Evolutionary conservation across 495 filamentous ascomycete species (phyloP).

Genomic region (Jackrogersella multiformis): DNA sequence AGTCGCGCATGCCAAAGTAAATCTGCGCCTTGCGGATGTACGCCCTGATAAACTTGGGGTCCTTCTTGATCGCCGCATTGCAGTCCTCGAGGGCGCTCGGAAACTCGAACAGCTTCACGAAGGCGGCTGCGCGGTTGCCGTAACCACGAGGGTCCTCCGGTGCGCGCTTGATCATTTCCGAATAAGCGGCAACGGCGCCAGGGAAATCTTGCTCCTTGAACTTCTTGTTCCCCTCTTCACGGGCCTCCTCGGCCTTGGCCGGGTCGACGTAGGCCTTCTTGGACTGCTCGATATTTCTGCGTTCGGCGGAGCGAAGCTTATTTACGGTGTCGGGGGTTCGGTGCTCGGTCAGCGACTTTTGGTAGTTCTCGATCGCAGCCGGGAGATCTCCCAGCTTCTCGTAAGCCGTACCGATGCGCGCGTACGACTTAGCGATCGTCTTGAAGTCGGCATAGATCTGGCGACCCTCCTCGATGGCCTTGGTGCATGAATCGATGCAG

Average conservation of each 20-base stretch:
- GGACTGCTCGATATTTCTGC: slow-evolving; percentile 79
- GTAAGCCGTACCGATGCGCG: slow-evolving; percentile 87
- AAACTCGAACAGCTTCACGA: slow-evolving; percentile 96
- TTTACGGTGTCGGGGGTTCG: slow-evolving; percentile 91
- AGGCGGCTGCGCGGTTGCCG: slow-evolving; percentile 94
- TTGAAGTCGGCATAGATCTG: slow-evolving; percentile 93
- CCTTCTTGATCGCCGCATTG: slow-evolving; percentile 86
- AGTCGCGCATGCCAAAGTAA: slow-evolving; percentile 95
- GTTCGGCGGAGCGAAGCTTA: slow-evolving; percentile 94
- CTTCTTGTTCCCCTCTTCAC: slow-evolving; percentile 91
- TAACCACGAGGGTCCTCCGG: slow-evolving; percentile 94
- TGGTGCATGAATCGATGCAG: slow-evolving; percentile 84
- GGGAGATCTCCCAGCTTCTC: slow-evolving; percentile 85
- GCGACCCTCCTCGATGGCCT: slow-evolving; percentile 89
- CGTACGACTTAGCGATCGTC: slow-evolving; percentile 94
- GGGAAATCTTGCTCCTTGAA: slow-evolving; percentile 99
- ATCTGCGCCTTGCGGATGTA: slow-evolving; percentile 96
- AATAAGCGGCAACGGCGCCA: slow-evolving; percentile 92
- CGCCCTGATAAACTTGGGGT: slow-evolving; percentile 92
- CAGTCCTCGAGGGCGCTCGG: slow-evolving; percentile 93
- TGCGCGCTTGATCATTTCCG: slow-evolving; percentile 95
- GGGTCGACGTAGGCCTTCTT: slow-evolving; percentile 87
- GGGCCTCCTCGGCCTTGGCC: slow-evolving; percentile 91
- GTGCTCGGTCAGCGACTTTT: slow-evolving; percentile 94
- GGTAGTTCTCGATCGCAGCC: slow-evolving; percentile 88